These are phyloP conservation scores for Thalassiosira profunda DNA, from an alignment of 108 stramenopile species.

Conservation along the genomic window DNA sequence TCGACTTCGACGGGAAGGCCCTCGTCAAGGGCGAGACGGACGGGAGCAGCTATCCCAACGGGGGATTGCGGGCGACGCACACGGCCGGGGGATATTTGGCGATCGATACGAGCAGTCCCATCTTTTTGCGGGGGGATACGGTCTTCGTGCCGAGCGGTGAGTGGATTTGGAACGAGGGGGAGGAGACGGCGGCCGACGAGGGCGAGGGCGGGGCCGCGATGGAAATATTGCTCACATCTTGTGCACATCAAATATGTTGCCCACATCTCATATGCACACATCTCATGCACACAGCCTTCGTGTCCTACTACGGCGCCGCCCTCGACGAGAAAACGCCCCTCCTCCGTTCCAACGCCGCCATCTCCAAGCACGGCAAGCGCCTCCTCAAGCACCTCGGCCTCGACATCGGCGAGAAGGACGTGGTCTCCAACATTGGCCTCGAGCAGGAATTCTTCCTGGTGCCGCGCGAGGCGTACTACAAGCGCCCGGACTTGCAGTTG, in stretches of 20 bases:
- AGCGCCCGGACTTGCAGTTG: slow-evolving; percentile 92
- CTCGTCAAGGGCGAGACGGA: slow-evolving; percentile 95
- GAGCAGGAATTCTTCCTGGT: slow-evolving; percentile 98
- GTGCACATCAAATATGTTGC: too few relatives aligned
- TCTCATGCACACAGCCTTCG: too few relatives aligned
- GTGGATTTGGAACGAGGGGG: too few relatives aligned
- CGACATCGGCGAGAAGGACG: slow-evolving; percentile 59
- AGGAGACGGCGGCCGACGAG: too few relatives aligned
- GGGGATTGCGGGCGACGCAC: slow-evolving; percentile 96
- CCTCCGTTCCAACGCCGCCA: slow-evolving; percentile 88
- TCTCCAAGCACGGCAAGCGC: slow-evolving; percentile 86
- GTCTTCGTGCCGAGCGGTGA: slow-evolving; percentile 94
- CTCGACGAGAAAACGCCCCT: slow-evolving; percentile 98
- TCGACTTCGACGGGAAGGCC: slow-evolving; percentile 95
- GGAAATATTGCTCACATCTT: too few relatives aligned
- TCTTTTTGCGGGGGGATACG: slow-evolving; percentile 94
- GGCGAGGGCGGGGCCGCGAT: too few relatives aligned
- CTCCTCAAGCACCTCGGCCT: slow-evolving; percentile 81
- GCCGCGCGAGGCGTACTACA: slow-evolving; percentile 91
- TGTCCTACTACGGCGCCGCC: slow-evolving; percentile 93
- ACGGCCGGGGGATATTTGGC: slow-evolving; percentile 93
- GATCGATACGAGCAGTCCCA: slow-evolving; percentile 89
- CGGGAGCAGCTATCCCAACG: slow-evolving; percentile 96
- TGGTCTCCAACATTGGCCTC: slow-evolving; percentile 93
- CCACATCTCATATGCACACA: too few relatives aligned